phyloP scores from a whole-genome alignment of 352 stramenopile species.

The Pythium phragmiticola region DNA sequence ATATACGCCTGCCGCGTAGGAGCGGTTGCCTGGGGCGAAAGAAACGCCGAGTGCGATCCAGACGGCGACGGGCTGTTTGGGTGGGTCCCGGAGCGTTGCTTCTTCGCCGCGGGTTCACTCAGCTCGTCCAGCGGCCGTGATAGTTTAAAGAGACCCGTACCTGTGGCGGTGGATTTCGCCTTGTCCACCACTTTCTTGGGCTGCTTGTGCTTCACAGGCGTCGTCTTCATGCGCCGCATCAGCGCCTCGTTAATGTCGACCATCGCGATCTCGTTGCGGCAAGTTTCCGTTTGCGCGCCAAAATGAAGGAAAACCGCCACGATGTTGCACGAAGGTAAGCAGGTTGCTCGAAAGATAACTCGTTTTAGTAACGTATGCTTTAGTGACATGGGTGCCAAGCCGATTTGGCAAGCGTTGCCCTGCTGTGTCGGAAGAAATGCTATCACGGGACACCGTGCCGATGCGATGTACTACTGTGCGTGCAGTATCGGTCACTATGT shows the following conservation, averaged over 20 bases:
- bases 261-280: constrained; percentile 7
- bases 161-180: not conserved
- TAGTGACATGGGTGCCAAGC: constrained; percentile 9
- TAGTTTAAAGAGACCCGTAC: constrained; percentile 26
- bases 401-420: not conserved
- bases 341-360: not conserved
- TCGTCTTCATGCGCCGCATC: constrained; percentile 39
- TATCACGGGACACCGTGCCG: no score
- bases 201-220: constrained; percentile 41
- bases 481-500: not conserved
- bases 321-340: constrained; percentile 2
- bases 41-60: not conserved
- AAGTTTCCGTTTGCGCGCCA: constrained; percentile 19
- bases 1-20: constrained; percentile 61
- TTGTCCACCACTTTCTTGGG: constrained; percentile 20
- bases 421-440: not conserved
- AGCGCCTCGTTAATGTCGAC: constrained; percentile 42
- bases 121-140: constrained; percentile 20
- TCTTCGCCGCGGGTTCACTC: not conserved
- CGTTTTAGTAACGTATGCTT: constrained; percentile 16
- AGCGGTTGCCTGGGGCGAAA: constrained; percentile 17
- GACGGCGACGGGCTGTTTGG: not conserved
- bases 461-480: not conserved
- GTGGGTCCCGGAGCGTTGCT: not conserved
- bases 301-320: not conserved